Percentiles rank a stretch among this genome's conserved stretches.
Conservation (phyloP, 495 filamentous ascomycete species). For the Penicillium dipodomyicola region DNA sequence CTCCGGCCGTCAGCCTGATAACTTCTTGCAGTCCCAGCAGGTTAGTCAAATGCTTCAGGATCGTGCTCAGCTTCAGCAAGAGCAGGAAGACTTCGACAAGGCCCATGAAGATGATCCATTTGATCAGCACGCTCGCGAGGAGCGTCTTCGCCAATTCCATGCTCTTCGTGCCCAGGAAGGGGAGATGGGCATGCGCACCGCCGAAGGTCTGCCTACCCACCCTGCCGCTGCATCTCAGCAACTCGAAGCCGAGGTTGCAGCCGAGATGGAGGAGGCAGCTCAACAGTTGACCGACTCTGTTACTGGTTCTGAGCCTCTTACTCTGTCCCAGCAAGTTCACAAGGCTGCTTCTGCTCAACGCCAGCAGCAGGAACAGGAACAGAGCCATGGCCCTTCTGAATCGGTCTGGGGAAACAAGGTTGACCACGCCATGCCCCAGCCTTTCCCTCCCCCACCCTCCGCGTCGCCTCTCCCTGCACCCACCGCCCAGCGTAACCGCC, state of each 20-base stretch:
- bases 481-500: constrained; percentile 76
- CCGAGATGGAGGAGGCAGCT: constrained; percentile 22
- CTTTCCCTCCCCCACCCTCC: constrained; percentile 73
- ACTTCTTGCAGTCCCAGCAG: constrained; percentile 54
- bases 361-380: constrained; percentile 52
- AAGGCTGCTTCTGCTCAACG: constrained; percentile 68
- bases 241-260: constrained; percentile 26
- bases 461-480: constrained; percentile 81
- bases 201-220: constrained; percentile 44
- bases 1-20: constrained; percentile 54
- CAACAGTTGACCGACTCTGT: constrained; percentile 22
- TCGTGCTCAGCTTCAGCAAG: constrained; percentile 58
- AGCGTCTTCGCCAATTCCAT: constrained; percentile 64
- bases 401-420: constrained; percentile 57
- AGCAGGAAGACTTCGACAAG: constrained; percentile 61
- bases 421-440: constrained; percentile 64
- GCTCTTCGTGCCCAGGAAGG: constrained; percentile 55
- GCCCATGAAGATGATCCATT: constrained; percentile 43
- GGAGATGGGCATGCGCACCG: constrained; percentile 42
- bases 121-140: constrained; percentile 54
- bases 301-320: constrained; percentile 46
- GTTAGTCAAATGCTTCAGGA: constrained; percentile 60
- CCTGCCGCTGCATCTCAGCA: constrained; percentile 31
- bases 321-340: constrained; percentile 84
- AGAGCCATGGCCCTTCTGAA: constrained; percentile 47